Percentiles rank a stretch among this genome's conserved stretches.
Evolutionary conservation across 306 rosid species (phyloP).

Genomic region (Pyrus bretschneideri): DNA sequence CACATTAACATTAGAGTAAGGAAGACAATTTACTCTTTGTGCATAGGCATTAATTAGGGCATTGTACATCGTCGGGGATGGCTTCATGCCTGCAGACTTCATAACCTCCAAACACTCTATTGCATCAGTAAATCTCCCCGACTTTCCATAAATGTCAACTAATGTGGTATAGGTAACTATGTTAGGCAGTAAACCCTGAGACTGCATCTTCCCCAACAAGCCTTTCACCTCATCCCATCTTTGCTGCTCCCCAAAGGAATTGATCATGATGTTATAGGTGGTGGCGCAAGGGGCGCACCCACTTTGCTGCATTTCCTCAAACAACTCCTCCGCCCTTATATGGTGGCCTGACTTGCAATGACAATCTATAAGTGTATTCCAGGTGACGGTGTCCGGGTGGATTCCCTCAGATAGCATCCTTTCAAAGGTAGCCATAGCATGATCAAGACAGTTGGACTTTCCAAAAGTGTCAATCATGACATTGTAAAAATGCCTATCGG

Average conservation of each 20-base stretch:
- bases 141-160: conserved; percentile 71
- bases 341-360: conserved; percentile 68
- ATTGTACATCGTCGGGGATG: conserved; percentile 79
- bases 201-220: conserved; percentile 66
- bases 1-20: not conserved
- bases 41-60: conserved; percentile 92
- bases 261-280: conserved; percentile 78
- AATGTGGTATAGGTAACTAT: conserved; percentile 79
- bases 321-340: conserved; percentile 62
- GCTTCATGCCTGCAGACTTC: conserved; percentile 76
- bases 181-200: conserved; percentile 81
- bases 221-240: conserved; percentile 69
- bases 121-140: conserved; percentile 77
- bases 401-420: conserved; percentile 75
- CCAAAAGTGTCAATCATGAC: conserved; percentile 94
- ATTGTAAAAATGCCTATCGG: conserved; percentile 86
- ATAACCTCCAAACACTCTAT: conserved; percentile 72
- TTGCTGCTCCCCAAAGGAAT: conserved; percentile 70
- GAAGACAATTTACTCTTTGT: conserved; percentile 53
- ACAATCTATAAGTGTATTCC: conserved; percentile 81
- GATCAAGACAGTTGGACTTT: conserved; percentile 74
- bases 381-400: conserved; percentile 66
- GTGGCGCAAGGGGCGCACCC: conserved; percentile 62
- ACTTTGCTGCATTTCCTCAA: conserved; percentile 69
- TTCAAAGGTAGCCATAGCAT: conserved; percentile 67